phyloP scores from a whole-genome alignment of 768 basidiomycete species.

The Tulasnella sp. region DNA sequence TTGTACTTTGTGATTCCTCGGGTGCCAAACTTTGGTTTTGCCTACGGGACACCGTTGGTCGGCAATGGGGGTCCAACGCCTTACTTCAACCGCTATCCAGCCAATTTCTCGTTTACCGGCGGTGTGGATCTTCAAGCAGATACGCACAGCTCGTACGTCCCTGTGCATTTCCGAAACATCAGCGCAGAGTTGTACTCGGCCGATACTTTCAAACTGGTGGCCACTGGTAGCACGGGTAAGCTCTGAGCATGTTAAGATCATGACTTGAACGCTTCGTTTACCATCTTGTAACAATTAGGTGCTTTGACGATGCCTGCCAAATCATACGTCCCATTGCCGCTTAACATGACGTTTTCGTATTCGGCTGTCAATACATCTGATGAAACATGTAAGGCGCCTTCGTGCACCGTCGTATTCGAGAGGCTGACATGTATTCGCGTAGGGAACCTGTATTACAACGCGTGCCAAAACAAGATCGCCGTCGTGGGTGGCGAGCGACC shows the following conservation, averaged over 20 bases:
- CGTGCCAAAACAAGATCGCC: slow-evolving; percentile 60
- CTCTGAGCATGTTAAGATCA: neutral
- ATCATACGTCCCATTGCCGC: slow-evolving; percentile 54
- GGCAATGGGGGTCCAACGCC: slow-evolving; percentile 36
- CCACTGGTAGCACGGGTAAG: slow-evolving; percentile 57
- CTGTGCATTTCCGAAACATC: slow-evolving; percentile 66
- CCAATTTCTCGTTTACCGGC: slow-evolving; percentile 88
- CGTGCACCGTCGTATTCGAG: slow-evolving; percentile 24
- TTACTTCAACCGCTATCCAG: slow-evolving; percentile 68
- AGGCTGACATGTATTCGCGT: slow-evolving; percentile 23
- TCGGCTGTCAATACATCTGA: slow-evolving; percentile 74
- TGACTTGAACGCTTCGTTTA: neutral
- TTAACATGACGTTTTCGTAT: slow-evolving; percentile 86
- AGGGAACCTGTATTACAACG: slow-evolving; percentile 76
- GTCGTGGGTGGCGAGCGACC: slow-evolving; percentile 53
- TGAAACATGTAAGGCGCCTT: slow-evolving; percentile 61
- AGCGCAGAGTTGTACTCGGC: slow-evolving; percentile 68
- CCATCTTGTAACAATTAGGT: neutral
- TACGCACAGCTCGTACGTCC: slow-evolving; percentile 70
- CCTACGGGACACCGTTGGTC: slow-evolving; percentile 56
- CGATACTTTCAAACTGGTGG: slow-evolving; percentile 61
- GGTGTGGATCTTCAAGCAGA: slow-evolving; percentile 64
- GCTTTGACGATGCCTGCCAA: slow-evolving; percentile 61
- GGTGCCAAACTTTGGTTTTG: slow-evolving; percentile 68
- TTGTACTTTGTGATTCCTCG: slow-evolving; percentile 81